A percentile compares a stretch with the other conserved stretches of the same genome.
Conservation (phyloP, 805 yeast species). For the Cyberlindnera meyerae region DNA sequence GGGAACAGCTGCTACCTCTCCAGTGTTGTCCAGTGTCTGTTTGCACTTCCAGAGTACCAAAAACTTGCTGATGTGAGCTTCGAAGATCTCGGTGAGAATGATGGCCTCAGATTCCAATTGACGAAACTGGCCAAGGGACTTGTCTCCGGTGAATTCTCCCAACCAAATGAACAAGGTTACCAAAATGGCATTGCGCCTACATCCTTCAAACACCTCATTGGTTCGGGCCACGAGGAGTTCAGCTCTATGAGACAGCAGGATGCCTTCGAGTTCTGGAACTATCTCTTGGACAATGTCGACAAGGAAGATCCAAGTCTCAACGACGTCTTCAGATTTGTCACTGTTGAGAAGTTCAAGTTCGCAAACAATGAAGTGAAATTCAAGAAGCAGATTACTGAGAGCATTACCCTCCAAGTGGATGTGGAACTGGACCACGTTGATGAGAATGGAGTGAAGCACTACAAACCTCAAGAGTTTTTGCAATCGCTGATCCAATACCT, state of each 20-base stretch:
- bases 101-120: slow-evolving; percentile 69
- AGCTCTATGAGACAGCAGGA: slow-evolving; percentile 89
- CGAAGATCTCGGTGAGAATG: slow-evolving; percentile 36
- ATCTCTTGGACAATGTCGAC: slow-evolving; percentile 61
- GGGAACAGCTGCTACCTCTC: slow-evolving; percentile 93
- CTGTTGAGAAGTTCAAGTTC: slow-evolving; percentile 57
- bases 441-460: slow-evolving; percentile 42
- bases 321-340: slow-evolving; percentile 56
- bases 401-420: slow-evolving; percentile 54
- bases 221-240: slow-evolving; percentile 77
- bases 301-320: slow-evolving; percentile 33
- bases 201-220: slow-evolving; percentile 70
- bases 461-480: slow-evolving; percentile 33
- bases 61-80: slow-evolving; percentile 26
- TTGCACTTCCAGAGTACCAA: slow-evolving; percentile 33
- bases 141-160: slow-evolving; percentile 65
- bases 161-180: slow-evolving; percentile 45
- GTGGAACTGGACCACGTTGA: slow-evolving; percentile 35
- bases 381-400: slow-evolving; percentile 52
- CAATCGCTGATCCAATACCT: slow-evolving; percentile 50
- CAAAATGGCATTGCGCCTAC: slow-evolving; percentile 77
- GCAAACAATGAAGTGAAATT: slow-evolving; percentile 48
- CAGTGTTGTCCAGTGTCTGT: slow-evolving; percentile 71
- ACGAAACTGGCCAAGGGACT: slow-evolving; percentile 78
- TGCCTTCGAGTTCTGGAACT: slow-evolving; percentile 82